A percentile compares a stretch with the other conserved stretches of the same genome.
phyloP scores from a whole-genome alignment of 1,139 yeast genomes.

The Meyerozyma smithsonii region DNA sequence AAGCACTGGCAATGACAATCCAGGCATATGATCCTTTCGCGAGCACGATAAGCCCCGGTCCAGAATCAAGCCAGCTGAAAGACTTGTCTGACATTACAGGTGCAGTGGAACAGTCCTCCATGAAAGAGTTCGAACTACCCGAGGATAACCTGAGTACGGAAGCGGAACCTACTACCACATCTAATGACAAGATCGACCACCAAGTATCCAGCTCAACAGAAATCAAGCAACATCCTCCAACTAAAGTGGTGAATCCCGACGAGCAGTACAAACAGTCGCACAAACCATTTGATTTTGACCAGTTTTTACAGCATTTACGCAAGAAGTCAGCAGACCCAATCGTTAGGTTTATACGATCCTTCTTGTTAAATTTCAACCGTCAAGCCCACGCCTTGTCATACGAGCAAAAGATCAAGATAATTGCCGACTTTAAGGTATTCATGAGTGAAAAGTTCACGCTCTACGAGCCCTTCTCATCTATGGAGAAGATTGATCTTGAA shows the following conservation, averaged over 20 bases:
- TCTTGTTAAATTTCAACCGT: slow-evolving; percentile 68
- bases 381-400: slow-evolving; percentile 61
- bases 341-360: slow-evolving; percentile 77
- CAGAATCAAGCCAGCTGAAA: slow-evolving; percentile 3
- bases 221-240: background rate
- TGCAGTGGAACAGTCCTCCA: slow-evolving; percentile 10
- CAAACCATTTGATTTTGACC: slow-evolving; percentile 52
- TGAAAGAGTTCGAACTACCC: background rate
- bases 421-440: slow-evolving; percentile 68
- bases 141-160: background rate
- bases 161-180: background rate
- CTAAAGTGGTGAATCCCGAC: slow-evolving; percentile 15
- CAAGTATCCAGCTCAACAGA: background rate
- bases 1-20: slow-evolving; percentile 10
- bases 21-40: slow-evolving; percentile 14
- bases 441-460: slow-evolving; percentile 60
- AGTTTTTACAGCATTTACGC: slow-evolving; percentile 67
- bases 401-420: slow-evolving; percentile 71
- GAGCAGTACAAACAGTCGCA: slow-evolving; percentile 40
- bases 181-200: background rate
- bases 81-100: slow-evolving; percentile 16
- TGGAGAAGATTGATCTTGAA: slow-evolving; percentile 54
- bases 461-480: slow-evolving; percentile 70
- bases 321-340: slow-evolving; percentile 82
- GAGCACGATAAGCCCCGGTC: background rate